A percentile compares a stretch with the other conserved stretches of the same genome.
phyloP scores from a whole-genome alignment of 768 basidiomycete genomes.

The Chiua virens region DNA sequence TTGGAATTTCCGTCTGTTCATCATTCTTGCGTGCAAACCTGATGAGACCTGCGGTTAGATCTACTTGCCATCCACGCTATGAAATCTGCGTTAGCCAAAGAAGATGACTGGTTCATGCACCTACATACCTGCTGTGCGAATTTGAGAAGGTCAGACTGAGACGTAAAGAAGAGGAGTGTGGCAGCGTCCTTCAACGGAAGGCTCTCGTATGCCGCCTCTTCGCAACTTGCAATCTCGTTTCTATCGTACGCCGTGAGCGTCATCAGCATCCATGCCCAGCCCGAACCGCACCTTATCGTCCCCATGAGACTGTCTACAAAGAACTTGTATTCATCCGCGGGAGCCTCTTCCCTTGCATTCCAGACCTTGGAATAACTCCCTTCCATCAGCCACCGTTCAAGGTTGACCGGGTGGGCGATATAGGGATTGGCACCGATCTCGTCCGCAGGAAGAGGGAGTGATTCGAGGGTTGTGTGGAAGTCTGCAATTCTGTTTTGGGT shows the following conservation, averaged over 20 bases:
- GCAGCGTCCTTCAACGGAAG: constrained; percentile 89
- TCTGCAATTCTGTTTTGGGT: constrained; percentile 96
- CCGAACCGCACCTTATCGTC: constrained; percentile 72
- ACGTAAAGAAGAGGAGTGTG: constrained; percentile 88
- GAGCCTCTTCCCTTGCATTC: constrained; percentile 90
- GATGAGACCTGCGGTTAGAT: constrained; percentile 67
- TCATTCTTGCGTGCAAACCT: constrained; percentile 80
- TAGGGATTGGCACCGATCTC: constrained; percentile 67
- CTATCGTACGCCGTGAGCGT: constrained; percentile 39
- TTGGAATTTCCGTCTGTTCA: constrained; percentile 83
- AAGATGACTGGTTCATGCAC: not conserved
- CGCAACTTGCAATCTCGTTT: constrained; percentile 96
- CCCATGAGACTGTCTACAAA: constrained; percentile 93
- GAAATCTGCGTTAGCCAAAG: constrained; percentile 3
- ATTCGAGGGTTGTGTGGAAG: constrained; percentile 96
- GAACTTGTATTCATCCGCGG: constrained; percentile 92
- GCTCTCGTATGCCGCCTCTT: constrained; percentile 91
- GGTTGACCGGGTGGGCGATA: constrained; percentile 83
- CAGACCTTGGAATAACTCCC: constrained; percentile 98
- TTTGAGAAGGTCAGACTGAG: constrained; percentile 72
- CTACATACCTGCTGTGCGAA: constrained; percentile 78
- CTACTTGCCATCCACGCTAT: constrained; percentile 84
- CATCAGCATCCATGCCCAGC: not conserved
- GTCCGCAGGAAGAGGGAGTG: constrained; percentile 71
- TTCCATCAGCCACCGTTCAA: constrained; percentile 98